Conservation (phyloP, 2,329 filamentous ascomycete genomes). For the Pseudogymnoascus sp. region DNA sequence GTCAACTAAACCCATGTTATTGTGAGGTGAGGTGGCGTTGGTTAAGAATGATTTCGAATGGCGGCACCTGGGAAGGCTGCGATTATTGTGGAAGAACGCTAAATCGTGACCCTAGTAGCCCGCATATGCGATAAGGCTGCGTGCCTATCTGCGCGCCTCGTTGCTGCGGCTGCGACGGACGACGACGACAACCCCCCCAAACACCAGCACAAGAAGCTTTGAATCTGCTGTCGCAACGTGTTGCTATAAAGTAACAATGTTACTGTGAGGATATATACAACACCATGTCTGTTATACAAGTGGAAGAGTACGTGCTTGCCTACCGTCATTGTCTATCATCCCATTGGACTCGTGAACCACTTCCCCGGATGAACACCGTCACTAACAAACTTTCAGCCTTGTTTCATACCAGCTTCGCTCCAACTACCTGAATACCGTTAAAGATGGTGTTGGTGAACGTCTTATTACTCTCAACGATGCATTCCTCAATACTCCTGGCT, state of each 20-base stretch:
- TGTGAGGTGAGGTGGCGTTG: background rate
- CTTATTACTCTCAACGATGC: slow-evolving; percentile 74
- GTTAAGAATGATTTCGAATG: background rate
- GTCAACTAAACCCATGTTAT: slow-evolving; percentile 56
- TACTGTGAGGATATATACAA: background rate
- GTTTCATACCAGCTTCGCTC: slow-evolving; percentile 76
- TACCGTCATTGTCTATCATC: background rate
- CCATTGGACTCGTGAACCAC: background rate
- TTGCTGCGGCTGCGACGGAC: background rate
- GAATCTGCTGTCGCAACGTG: slow-evolving; percentile 1
- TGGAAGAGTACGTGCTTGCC: slow-evolving; percentile 28
- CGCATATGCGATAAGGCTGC: slow-evolving; percentile 7
- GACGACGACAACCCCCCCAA: background rate
- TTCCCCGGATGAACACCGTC: background rate
- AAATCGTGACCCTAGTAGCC: background rate
- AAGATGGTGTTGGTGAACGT: slow-evolving; percentile 77
- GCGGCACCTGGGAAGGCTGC: background rate
- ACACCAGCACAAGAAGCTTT: background rate
- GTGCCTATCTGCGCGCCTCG: slow-evolving; percentile 3
- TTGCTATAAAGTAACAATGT: slow-evolving; percentile 5
- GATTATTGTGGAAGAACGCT: background rate
- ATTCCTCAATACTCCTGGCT: slow-evolving; percentile 72
- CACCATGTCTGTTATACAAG: slow-evolving; percentile 32
- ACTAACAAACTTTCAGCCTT: slow-evolving; percentile 45
- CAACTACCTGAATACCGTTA: slow-evolving; percentile 71